phyloP scores from a whole-genome alignment of 1,284 basidiomycete genomes.

The Fomitopsis pinicola region DNA sequence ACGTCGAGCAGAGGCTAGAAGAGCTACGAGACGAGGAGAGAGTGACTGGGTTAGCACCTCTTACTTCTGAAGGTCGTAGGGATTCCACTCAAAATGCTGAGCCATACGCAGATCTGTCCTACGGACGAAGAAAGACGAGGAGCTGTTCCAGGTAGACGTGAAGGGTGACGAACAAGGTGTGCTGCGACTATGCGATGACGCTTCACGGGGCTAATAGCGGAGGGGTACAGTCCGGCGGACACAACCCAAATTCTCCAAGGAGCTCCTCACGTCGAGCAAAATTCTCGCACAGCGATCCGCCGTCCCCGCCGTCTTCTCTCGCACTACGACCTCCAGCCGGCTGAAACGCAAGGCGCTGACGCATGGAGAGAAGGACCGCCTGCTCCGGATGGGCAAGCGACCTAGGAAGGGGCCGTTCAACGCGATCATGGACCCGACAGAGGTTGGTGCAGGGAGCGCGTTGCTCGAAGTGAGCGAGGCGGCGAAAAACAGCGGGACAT shows the following conservation, averaged over 20 bases:
- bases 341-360: conserved; percentile 37
- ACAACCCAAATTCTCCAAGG: conserved; percentile 49
- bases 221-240: conserved; percentile 47
- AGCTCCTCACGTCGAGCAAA: conserved; percentile 71
- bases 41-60: conserved; percentile 58
- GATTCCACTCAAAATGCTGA: neutral
- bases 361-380: conserved; percentile 66
- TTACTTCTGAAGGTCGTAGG: neutral
- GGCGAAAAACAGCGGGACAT: conserved; percentile 65
- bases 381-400: conserved; percentile 72
- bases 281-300: conserved; percentile 83
- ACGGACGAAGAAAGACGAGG: conserved; percentile 62
- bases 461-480: conserved; percentile 59
- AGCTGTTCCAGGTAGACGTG: conserved; percentile 78
- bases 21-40: conserved; percentile 73
- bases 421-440: conserved; percentile 59
- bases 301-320: conserved; percentile 75
- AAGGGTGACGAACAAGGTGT: conserved; percentile 74
- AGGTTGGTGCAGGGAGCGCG: conserved; percentile 60
- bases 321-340: conserved; percentile 10
- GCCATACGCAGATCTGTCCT: conserved; percentile 42
- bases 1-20: conserved; percentile 74
- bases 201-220: conserved; percentile 30
- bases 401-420: conserved; percentile 68
- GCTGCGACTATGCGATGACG: conserved; percentile 18